Base-by-base conservation (phyloP, 768 basidiomycete genomes). In the Phaeotremella skinneri region DNA sequence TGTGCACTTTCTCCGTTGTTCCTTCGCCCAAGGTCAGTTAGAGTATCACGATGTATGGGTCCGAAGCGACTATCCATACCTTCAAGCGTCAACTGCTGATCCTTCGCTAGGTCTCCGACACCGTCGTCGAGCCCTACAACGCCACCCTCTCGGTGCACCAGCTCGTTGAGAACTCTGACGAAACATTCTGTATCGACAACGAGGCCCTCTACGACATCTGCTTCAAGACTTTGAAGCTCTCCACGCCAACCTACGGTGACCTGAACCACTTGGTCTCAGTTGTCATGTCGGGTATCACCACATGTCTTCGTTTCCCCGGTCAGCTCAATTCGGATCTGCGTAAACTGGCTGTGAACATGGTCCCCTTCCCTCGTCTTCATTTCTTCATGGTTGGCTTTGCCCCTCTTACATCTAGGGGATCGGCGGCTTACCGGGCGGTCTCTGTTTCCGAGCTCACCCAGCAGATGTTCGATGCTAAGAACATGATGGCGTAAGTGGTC, bases 161-260 rank as follows among this genome's bases (percentile, higher is more conserved):
- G 80, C 86, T 98, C 42, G 96, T 98, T 52, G 96, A 98, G 81
- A 98, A 98, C 84, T 97, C 94, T 32, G 94, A 98, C 75, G 92
- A 96, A 81, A 98, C 96, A 17, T 98, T 98, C 89, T 98, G 94
- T 79, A 98, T 99, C 77, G 94, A 98, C 78, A 98, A 98, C 78
- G 94, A 98, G 79, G 96, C 94, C 27, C 87, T 99, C 29, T 96
- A 98, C 80, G 96, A 98, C 76, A 99, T 99, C 75, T 97, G 93
- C 81, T 92, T 96, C 85, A 85, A 91, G 75, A 98, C 96, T 29
- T 84, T 99, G 76, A 98, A 99, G 82, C 86, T 98, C 64, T 84
- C 87, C 47, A 89, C 90, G 49, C 96, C 96, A 31, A 92, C 91
- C 1, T 96, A 97, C 78, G 94, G 91, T 67, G 92, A 98, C 78